Evolutionary conservation across 208 protist species (phyloP).

Genomic region (Leishmania major): DNA sequence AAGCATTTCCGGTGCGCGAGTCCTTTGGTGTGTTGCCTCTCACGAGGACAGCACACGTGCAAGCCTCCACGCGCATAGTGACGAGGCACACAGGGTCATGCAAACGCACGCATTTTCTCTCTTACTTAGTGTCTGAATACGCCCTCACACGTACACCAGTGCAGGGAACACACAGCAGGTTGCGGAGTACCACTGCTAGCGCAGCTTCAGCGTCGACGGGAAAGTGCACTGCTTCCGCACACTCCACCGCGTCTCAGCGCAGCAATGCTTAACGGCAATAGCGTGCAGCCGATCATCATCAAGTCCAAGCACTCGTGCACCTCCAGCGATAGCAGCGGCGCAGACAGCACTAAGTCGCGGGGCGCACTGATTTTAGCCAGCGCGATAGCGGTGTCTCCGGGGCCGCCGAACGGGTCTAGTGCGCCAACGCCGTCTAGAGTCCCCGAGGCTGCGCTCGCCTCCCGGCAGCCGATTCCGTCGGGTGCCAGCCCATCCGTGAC

Average conservation of each 20-base stretch:
- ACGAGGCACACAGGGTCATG: not conserved
- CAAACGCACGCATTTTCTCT: not conserved
- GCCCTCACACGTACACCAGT: not conserved
- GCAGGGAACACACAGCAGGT: not conserved
- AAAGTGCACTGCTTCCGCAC: not conserved
- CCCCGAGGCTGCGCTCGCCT: slow-evolving; percentile 1
- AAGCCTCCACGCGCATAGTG: not conserved
- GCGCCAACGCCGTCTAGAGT: slow-evolving; percentile 8
- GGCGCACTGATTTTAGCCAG: slow-evolving; percentile 11
- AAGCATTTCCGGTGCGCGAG: not conserved
- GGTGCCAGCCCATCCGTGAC: not conserved
- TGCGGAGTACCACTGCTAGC: not conserved
- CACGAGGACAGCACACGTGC: not conserved
- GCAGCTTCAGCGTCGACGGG: not conserved
- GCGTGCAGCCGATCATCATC: slow-evolving; percentile 9
- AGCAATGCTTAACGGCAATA: slow-evolving; percentile 10
- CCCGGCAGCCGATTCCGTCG: not conserved
- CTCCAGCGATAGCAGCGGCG: slow-evolving; percentile 8
- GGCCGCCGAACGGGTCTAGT: not conserved
- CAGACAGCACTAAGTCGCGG: slow-evolving; percentile 5
- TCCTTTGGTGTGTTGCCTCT: no score
- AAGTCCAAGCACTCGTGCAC: slow-evolving; percentile 14
- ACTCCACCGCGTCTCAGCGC: not conserved
- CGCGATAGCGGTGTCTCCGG: slow-evolving; percentile 1
- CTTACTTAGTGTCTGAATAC: not conserved